These are phyloP conservation scores for Cladobotryum protrusum DNA, from an alignment of 2,329 filamentous ascomycete species.

Conservation along the genomic window DNA sequence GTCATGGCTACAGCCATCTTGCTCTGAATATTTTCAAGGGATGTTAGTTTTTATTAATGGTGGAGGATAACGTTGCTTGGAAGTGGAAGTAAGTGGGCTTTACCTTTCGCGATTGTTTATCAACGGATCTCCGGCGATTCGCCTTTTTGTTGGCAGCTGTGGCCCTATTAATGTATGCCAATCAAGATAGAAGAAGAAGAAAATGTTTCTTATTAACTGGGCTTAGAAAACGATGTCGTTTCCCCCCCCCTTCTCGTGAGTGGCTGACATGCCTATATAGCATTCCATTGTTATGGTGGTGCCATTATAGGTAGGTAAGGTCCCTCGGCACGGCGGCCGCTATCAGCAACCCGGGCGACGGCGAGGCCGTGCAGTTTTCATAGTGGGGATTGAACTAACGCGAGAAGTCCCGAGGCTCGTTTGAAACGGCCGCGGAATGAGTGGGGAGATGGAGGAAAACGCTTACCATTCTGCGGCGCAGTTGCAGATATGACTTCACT, in stretches of 20 bases:
- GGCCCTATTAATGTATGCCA: too few species aligned
- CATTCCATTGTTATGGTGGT: background rate
- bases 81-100: too few species aligned
- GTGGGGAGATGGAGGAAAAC: background rate
- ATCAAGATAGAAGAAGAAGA: too few species aligned
- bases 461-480: background rate
- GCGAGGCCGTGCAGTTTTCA: background rate
- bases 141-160: too few species aligned
- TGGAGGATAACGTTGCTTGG: background rate
- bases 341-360: background rate
- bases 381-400: background rate
- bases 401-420: background rate
- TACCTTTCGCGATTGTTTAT: too few species aligned
- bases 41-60: background rate
- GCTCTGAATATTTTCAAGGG: background rate
- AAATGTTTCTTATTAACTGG: too few species aligned
- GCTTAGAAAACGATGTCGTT: too few species aligned
- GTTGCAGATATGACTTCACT: too few species aligned
- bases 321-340: background rate
- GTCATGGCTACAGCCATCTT: conserved; percentile 1
- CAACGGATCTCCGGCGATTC: too few species aligned
- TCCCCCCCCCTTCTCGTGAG: background rate
- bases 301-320: background rate
- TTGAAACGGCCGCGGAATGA: background rate
- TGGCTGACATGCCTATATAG: background rate